Base-by-base conservation (phyloP, 352 stramenopile genomes). In the Phytophthora cryptogea region DNA sequence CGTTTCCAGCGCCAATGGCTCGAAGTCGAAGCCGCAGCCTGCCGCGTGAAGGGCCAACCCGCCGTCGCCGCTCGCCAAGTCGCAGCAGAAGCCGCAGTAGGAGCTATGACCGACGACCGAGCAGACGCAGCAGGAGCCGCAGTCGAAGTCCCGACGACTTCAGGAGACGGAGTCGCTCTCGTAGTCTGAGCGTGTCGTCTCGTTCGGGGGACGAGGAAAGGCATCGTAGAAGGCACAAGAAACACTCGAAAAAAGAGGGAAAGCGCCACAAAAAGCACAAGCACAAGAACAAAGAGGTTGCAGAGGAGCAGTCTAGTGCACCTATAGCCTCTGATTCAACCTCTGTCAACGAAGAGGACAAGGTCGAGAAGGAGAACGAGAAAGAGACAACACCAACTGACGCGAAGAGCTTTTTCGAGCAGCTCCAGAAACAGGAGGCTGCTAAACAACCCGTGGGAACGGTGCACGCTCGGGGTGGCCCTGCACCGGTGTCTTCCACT, bases 361-460 rank as follows among this genome's bases (percentile, higher is more conserved):
- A 49, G 7, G 16, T 53, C 32, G 32, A 37, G 39, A 52, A 56
- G 31, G 5, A 39, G 14, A 33, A 60, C 39, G 14, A 44, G 26
- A 20, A 10, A 8, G 28, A 42, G 31, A 9, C 39, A 7, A 13
- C 32, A 1, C 33, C 54, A 8, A 42, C 62, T 9, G 68, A 89
- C 36, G 74, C 68, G 8, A 72, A 57, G 43, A 83, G 57, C 51
- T 92, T 90, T 32, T 92, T 92, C 43, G 77, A 77, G n/a, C 76
- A 74, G 47, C 70, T 92, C 5, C 64, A 79, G 44, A 69, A 71
- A 45, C 83, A 83, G 52, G 83, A 92, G 45, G 68, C 80, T 1
- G 58, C 51, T 1, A 92, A 92, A 42, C 42, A 73, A n/a, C 55
- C 65, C 2, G 71, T 89, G 11, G 83, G 83, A 1, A 92, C 83